Evolutionary conservation across 495 filamentous ascomycete genomes (phyloP).

Genomic region (Thermochaetoides thermophila): DNA sequence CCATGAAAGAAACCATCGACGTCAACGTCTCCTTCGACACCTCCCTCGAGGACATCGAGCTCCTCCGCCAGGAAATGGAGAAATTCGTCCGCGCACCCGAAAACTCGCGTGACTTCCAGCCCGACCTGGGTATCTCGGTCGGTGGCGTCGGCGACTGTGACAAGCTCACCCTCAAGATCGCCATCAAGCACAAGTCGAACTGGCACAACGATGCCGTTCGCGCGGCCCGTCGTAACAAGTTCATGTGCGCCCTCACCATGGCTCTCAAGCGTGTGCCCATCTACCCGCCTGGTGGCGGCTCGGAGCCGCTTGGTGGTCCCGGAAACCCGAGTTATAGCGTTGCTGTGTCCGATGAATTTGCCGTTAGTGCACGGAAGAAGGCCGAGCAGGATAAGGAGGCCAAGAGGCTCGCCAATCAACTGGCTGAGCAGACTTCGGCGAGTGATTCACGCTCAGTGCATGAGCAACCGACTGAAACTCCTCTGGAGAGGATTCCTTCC

Average conservation of each 20-base stretch:
- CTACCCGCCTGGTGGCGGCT: constrained; percentile 61
- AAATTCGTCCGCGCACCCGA: constrained; percentile 72
- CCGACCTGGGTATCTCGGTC: constrained; percentile 64
- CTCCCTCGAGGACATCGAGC: constrained; percentile 70
- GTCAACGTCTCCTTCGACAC: constrained; percentile 76
- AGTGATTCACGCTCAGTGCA: too few relatives aligned
- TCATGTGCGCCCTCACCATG: constrained; percentile 85
- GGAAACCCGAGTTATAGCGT: constrained; percentile 63
- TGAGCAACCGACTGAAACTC: too few relatives aligned
- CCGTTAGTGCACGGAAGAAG: constrained; percentile 42
- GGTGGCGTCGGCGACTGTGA: constrained; percentile 73
- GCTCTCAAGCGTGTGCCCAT: constrained; percentile 81
- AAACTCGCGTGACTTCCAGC: constrained; percentile 83
- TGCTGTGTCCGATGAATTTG: constrained; percentile 48
- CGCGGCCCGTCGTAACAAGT: constrained; percentile 74
- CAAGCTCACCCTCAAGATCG: constrained; percentile 67
- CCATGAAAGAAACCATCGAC: constrained; percentile 77
- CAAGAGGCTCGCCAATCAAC: constrained; percentile 39
- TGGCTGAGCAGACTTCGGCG: too few relatives aligned
- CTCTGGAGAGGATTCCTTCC: too few relatives aligned
- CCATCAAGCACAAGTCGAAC: constrained; percentile 87
- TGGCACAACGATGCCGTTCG: constrained; percentile 87
- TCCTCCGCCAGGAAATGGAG: constrained; percentile 66
- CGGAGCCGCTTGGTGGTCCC: constrained; percentile 48
- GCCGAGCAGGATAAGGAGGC: constrained; percentile 46